Conservation (phyloP, 345 rosid species). For the Cardamine occulta region DNA sequence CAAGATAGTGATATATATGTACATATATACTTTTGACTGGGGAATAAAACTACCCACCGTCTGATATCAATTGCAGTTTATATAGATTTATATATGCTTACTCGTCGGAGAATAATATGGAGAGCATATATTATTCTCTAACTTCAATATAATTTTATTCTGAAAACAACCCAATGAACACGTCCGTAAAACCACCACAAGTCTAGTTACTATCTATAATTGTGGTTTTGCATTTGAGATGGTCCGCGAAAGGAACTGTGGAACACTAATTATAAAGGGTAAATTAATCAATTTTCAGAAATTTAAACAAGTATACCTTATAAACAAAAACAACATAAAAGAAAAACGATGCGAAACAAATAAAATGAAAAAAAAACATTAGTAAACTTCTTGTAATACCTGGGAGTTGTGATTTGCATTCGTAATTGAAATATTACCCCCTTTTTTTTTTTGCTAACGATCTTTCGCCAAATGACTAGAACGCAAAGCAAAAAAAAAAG, state of each 20-base stretch:
- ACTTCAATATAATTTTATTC: background rate
- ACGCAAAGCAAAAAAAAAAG: slow-evolving; percentile 19
- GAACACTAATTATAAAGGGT: background rate
- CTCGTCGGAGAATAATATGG: background rate
- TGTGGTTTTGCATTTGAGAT: background rate
- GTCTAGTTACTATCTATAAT: background rate
- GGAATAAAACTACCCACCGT: slow-evolving; percentile 24
- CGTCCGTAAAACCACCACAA: background rate
- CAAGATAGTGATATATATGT: slow-evolving; percentile 12
- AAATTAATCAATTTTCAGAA: background rate
- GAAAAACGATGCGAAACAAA: background rate
- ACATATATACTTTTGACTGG: slow-evolving; percentile 3
- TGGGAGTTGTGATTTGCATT: background rate
- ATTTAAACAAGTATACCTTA: background rate
- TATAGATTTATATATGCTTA: background rate
- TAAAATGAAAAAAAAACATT: background rate
- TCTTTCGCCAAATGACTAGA: slow-evolving; percentile 9
- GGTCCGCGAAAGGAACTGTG: background rate
- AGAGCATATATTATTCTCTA: background rate
- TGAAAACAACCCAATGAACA: slow-evolving; percentile 14
- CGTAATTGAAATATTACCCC: slow-evolving; percentile 11
- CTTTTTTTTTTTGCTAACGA: background rate
- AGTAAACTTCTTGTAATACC: background rate
- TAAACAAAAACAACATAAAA: too few relatives aligned
- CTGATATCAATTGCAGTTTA: slow-evolving; percentile 13